Evolutionary conservation across 2,329 filamentous ascomycete genomes (phyloP), one percentile per base, ranked within the genome.

Genomic region (Pyrenochaeta sp.): DNA sequence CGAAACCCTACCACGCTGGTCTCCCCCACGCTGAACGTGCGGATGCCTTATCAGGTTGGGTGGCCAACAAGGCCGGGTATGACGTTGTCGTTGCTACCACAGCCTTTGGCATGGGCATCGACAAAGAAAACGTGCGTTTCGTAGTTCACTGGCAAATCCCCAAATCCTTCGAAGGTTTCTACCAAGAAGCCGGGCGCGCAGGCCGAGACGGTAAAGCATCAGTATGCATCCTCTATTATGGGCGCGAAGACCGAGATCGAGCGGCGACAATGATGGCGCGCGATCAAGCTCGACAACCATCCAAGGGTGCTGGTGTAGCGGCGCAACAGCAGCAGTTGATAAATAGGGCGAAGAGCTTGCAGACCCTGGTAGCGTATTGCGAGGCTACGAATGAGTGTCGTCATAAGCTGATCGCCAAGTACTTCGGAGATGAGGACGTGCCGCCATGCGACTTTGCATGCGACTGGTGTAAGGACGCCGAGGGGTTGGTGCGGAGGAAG

Each of bases 101-200:
- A 1, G 94, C 94, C 0, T 98, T 98, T 71, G 94, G 94, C 2
- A 98, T 98, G 94, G 94, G 94, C 27, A 97, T 98, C 64, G 93
- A 98, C 77, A 97, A 97, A 77, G 88, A 95, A 51, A 90, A 96
- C 67, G 94, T 98, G 10, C 90, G 94, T 2, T 97, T 97, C 69
- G 93, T 98, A 0, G 88, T 95, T 1, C 94, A 98, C 78, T 98
- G 94, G 93, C 91, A 92, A 58, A 85, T 97, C 9, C 92, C 94
- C 9, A 96, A 96, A 73, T 95, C 91, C 2, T 97, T 98, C 74
- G 94, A 98, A 76, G 92, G 93, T 1, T 97, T 95, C 74, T 97
- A 97, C 71, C 94, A 98, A 78, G 94, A 98, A 83, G 93, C 92
- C 1, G 94, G 94, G 0, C 90, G 94, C 39, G 94, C 93, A 5